A percentile compares a stretch with the other conserved stretches of the same genome.
Conservation (phyloP, 352 stramenopile genomes). For the Pythium myriotylum region DNA sequence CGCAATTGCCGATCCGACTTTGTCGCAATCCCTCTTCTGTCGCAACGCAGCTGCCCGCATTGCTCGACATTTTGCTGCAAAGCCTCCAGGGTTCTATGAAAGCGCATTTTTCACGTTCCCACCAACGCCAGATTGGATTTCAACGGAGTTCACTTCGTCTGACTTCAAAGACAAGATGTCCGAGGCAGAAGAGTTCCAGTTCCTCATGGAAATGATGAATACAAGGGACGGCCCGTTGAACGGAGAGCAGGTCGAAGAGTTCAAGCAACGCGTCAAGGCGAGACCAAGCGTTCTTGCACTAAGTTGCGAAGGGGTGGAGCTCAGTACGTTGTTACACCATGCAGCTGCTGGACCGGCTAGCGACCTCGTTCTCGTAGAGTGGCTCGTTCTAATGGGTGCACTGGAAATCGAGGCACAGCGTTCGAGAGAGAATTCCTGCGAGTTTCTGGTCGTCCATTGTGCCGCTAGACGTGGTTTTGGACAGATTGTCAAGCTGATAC, state of each 20-base stretch:
- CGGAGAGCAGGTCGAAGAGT: not conserved
- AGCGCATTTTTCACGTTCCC: not conserved
- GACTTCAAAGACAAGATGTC: too few species aligned
- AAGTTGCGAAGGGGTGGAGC: too few species aligned
- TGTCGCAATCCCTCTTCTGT: too few species aligned
- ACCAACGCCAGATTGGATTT: not conserved
- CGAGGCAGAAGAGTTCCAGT: not conserved
- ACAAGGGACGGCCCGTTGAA: constrained; percentile 5
- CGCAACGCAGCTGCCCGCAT: too few species aligned
- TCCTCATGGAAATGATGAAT: constrained; percentile 13
- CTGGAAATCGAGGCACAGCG: not conserved
- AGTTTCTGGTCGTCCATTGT: constrained; percentile 32
- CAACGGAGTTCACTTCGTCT: not conserved
- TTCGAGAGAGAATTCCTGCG: not conserved
- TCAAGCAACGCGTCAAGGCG: constrained; percentile 8
- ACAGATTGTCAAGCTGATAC: constrained; percentile 30
- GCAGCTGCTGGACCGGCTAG: not conserved
- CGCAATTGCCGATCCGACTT: too few species aligned
- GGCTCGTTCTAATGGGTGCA: constrained; percentile 6
- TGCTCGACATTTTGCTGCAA: too few species aligned
- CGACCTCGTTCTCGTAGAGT: not conserved
- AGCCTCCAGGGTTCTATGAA: too few species aligned
- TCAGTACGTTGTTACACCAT: not conserved
- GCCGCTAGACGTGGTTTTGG: constrained; percentile 21
- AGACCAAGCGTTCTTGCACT: constrained; percentile 4